Evolutionary conservation across 1,284 basidiomycete genomes (phyloP).

Genomic region (Ceratobasidium sp.): DNA sequence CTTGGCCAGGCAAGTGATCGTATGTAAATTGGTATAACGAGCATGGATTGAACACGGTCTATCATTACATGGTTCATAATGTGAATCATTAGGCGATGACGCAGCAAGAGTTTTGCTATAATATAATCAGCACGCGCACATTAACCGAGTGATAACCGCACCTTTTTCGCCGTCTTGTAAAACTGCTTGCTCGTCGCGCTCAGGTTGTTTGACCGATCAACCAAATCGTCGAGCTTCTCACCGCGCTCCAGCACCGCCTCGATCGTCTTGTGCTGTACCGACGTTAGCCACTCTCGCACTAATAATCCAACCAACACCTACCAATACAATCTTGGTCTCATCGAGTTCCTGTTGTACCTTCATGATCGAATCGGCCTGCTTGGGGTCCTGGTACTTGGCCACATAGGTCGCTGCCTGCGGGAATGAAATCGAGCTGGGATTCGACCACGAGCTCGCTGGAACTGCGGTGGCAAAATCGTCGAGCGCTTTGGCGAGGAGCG

Average conservation of each 20-base stretch:
- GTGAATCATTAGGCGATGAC: conserved; percentile 52
- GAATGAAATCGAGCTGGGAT: conserved; percentile 69
- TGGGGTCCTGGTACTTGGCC: conserved; percentile 95
- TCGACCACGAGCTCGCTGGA: conserved; percentile 69
- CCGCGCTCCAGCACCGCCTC: conserved; percentile 96
- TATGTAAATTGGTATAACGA: conserved; percentile 21
- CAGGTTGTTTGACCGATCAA: conserved; percentile 91
- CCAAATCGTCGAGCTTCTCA: conserved; percentile 96
- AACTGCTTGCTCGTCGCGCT: conserved; percentile 94
- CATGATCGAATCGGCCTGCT: conserved; percentile 98
- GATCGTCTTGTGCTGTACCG: conserved; percentile 93
- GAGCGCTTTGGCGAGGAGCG: conserved; percentile 90
- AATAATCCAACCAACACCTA: conserved; percentile 52
- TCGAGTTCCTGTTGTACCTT: conserved; percentile 97
- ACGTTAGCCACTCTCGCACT: neutral
- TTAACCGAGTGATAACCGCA: conserved; percentile 49
- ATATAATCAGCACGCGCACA: conserved; percentile 32
- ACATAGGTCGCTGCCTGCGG: conserved; percentile 81
- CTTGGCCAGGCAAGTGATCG: neutral
- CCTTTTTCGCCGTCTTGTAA: conserved; percentile 93
- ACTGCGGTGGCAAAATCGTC: conserved; percentile 91
- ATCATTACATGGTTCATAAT: conserved; percentile 22
- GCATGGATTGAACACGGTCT: conserved; percentile 29
- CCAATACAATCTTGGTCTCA: conserved; percentile 98
- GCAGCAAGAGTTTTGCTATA: conserved; percentile 75